These are phyloP conservation scores for Thelonectria discophora DNA, from an alignment of 2,329 filamentous ascomycete species.

Conservation along the genomic window DNA sequence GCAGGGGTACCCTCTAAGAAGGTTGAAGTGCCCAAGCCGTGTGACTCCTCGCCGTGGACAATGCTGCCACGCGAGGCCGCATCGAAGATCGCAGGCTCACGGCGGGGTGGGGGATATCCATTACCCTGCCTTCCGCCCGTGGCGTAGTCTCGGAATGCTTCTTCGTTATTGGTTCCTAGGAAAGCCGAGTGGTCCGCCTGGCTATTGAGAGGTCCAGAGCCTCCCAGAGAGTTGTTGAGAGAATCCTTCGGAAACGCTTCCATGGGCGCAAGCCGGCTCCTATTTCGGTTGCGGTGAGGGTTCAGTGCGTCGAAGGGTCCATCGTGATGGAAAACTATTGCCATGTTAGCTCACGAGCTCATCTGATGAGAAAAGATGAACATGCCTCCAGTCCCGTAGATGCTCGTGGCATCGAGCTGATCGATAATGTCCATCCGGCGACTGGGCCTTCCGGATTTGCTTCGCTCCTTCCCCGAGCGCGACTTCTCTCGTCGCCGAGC, in stretches of 20 bases:
- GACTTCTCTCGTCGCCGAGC: conserved; percentile 44
- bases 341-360: conserved; percentile 18
- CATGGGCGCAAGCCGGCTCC: conserved; percentile 87
- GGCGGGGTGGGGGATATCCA: conserved; percentile 39
- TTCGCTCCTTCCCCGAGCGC: conserved; percentile 52
- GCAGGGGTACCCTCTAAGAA: conserved; percentile 95
- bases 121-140: conserved; percentile 44
- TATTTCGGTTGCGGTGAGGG: conserved; percentile 89
- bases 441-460: conserved; percentile 58
- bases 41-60: conserved; percentile 83
- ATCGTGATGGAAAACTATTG: conserved; percentile 93
- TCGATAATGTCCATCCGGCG: conserved; percentile 87
- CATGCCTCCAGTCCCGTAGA: conserved; percentile 91
- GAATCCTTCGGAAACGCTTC: conserved; percentile 94
- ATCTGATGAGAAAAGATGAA: conserved; percentile 36
- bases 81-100: conserved; percentile 69
- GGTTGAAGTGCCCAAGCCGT: conserved; percentile 91
- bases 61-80: conserved; percentile 72
- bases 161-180: conserved; percentile 80
- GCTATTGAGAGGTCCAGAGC: conserved; percentile 82
- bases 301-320: conserved; percentile 97
- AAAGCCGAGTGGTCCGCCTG: conserved; percentile 88
- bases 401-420: conserved; percentile 94
- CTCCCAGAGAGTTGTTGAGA: conserved; percentile 90
- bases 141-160: conserved; percentile 86